Evolutionary conservation across 164 flowering plant genomes (phyloP), one percentile per base, ranked within the genome.

Genomic region (Aristolochia californica): DNA sequence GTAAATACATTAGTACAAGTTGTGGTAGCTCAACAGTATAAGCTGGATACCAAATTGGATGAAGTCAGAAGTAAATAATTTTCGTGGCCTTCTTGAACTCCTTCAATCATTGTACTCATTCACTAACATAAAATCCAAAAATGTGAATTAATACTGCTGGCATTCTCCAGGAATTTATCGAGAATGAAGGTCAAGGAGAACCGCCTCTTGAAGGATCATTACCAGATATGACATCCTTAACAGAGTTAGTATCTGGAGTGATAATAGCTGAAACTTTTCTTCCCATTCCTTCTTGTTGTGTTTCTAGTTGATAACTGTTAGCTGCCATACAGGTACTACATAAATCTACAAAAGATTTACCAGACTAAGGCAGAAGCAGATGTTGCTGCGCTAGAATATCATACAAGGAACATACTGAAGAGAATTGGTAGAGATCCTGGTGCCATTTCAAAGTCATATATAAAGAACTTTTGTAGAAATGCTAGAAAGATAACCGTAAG

Each of bases 211-310:
- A 94, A 70, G 99, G 99, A 66, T 82, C 89, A 47, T 79, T 94
- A 56, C 97, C 97, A 13, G 99, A 94, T 70, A 94, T 94, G 99
- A 90, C 97, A 65, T 90, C 99, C 64, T 90, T 83, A 58, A 94
- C 99, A 38, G 99, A 94, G 99, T 94, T 14, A 80, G 85, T 82
- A 44, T 23, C 68, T 13, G 21, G 13, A 68, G 26, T 21, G 58
- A n/a, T 61, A 38, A 2, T 28, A 53, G 55, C 20, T 45, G 25
- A 17, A 55, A 45, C 43, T 34, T 47, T 14, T 12, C 61, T 22
- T 15, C n/a, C n/a, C n/a, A n/a, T 40, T 20, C 15, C 51, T 47
- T 58, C 25, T 16, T 52, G 17, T 27, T 27, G 43, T 53, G 43
- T 45, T 70, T 49, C 12, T 67, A n/a, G 48, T 51, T 23, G 30